A percentile compares a stretch with the other conserved stretches of the same genome.
Conservation (phyloP, 176 grass and related monocot genomes). For the Poa annua region DNA sequence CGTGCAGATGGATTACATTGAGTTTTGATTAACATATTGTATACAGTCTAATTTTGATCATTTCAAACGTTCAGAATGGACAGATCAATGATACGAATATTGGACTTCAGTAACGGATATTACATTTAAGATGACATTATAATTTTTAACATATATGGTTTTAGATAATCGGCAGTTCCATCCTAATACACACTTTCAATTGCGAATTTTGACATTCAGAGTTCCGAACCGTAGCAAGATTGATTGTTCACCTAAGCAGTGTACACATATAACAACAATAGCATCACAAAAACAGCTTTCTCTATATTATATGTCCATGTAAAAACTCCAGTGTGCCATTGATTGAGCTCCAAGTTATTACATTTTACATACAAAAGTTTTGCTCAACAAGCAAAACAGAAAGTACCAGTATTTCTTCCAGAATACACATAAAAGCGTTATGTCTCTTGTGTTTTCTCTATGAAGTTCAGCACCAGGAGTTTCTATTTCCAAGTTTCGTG, state of each 20-base stretch:
- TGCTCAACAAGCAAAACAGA: neutral
- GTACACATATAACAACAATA: neutral
- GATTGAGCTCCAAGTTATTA: constrained; percentile 18
- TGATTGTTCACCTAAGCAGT: neutral
- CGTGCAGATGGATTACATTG: neutral
- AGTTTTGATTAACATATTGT: neutral
- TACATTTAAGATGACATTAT: neutral
- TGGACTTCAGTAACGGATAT: neutral
- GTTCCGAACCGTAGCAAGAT: neutral
- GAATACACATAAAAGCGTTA: neutral
- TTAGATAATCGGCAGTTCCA: neutral
- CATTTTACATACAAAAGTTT: constrained; percentile 17
- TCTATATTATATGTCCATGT: neutral
- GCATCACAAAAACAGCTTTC: neutral
- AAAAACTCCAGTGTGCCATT: too few relatives aligned
- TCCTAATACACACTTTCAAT: neutral
- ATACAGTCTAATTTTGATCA: neutral
- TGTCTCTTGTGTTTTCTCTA: neutral
- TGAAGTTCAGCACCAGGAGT: neutral
- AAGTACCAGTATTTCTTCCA: neutral
- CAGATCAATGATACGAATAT: neutral
- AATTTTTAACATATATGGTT: neutral
- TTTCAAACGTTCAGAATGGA: neutral
- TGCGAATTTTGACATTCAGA: too few relatives aligned
- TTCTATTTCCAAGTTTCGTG: too few relatives aligned